Conservation (phyloP, 2,329 filamentous ascomycete species). For the Aspergillus hortae region DNA sequence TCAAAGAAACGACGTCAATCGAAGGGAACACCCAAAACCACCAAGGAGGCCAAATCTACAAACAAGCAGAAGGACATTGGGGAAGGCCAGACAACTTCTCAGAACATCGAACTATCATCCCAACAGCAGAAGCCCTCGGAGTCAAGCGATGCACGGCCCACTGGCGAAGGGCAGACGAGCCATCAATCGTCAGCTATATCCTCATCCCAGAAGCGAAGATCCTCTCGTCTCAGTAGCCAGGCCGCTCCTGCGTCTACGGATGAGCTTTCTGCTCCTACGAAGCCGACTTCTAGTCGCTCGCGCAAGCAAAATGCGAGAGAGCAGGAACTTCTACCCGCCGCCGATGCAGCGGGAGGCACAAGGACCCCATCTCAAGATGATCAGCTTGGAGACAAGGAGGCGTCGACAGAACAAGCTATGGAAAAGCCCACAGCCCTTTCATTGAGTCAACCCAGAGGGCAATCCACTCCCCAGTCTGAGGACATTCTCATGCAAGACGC, state of each 20-base stretch:
- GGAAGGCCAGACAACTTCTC: not conserved
- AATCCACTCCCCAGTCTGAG: not conserved
- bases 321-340: constrained; percentile 7
- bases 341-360: too few species aligned
- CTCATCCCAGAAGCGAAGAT: constrained; percentile 28
- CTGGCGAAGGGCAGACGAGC: not conserved
- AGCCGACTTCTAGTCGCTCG: constrained; percentile 13
- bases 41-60: not conserved
- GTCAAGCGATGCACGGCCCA: not conserved
- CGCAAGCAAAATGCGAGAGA: constrained; percentile 19
- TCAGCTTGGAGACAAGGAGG: too few species aligned
- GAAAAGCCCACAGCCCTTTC: not conserved
- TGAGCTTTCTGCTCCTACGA: constrained; percentile 11
- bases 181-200: constrained; percentile 1
- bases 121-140: not conserved
- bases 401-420: not conserved
- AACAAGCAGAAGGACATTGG: not conserved
- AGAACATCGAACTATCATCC: not conserved
- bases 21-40: not conserved
- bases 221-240: constrained; percentile 25
- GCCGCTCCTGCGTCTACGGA: constrained; percentile 10
- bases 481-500: constrained; percentile 17
- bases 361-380: too few species aligned
- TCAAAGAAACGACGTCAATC: not conserved
- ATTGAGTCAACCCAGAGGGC: not conserved